Evolutionary conservation across 768 basidiomycete species (phyloP).

Genomic region (Multifurca ochricompacta): DNA sequence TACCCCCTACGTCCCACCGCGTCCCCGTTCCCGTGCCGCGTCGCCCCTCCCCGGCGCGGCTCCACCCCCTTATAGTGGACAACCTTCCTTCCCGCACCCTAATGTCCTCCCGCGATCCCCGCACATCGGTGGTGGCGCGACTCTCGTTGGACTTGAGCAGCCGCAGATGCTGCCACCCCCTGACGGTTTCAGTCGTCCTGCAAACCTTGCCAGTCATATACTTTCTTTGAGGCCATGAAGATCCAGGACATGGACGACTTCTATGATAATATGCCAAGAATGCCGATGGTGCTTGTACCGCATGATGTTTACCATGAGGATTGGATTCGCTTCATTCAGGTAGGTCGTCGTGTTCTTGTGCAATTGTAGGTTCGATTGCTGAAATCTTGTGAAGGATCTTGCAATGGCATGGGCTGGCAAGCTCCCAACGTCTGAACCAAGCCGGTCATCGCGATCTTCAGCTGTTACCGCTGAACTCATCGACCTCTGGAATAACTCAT

Average conservation of each 20-base stretch:
- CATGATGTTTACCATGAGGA: conserved; percentile 76
- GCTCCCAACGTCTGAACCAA: conserved; percentile 48
- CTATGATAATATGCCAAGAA: conserved; percentile 54
- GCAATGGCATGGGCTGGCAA: conserved; percentile 70
- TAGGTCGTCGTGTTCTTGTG: conserved; percentile 28
- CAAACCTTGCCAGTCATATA: conserved; percentile 62
- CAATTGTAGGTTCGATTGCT: neutral
- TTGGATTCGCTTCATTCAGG: conserved; percentile 75
- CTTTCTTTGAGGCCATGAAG: conserved; percentile 62
- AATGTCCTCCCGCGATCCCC: conserved; percentile 13
- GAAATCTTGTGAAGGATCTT: conserved; percentile 45
- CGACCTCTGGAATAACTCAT: conserved; percentile 72
- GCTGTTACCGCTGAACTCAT: conserved; percentile 61
- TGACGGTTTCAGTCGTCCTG: conserved; percentile 66
- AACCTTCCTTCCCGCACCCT: conserved; percentile 8
- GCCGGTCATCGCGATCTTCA: conserved; percentile 49
- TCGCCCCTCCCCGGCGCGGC: conserved; percentile 16
- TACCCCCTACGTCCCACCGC: conserved; percentile 9
- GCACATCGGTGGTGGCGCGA: conserved; percentile 6
- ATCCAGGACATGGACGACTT: conserved; percentile 74
- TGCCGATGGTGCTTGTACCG: conserved; percentile 63
- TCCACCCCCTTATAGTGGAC: conserved; percentile 16
- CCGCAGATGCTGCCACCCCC: conserved; percentile 38
- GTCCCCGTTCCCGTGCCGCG: conserved; percentile 17
- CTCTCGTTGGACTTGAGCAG: conserved; percentile 4